Percentiles rank a stretch among this genome's conserved stretches.
These are phyloP conservation scores for Tetracentron sinense DNA, from an alignment of 164 flowering plant genomes.

Conservation along the genomic window DNA sequence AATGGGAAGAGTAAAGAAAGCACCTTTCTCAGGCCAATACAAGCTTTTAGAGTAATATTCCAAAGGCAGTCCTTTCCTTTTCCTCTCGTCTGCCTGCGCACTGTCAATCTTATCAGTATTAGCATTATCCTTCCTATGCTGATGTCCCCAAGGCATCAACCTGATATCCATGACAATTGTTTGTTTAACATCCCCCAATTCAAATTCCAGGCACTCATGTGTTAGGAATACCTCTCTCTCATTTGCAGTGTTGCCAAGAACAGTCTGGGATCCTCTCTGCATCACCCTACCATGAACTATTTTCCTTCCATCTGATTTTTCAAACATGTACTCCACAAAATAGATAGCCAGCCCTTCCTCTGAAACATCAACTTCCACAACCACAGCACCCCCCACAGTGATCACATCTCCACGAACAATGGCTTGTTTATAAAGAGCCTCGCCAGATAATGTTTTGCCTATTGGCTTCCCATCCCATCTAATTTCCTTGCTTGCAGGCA, in stretches of 20 bases:
- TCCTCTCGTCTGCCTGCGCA: constrained; percentile 72
- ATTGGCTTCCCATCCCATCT: constrained; percentile 65
- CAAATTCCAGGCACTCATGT: constrained; percentile 60
- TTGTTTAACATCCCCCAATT: constrained; percentile 51
- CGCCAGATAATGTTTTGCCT: constrained; percentile 47
- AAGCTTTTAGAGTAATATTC: constrained; percentile 86
- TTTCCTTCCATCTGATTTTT: constrained; percentile 44
- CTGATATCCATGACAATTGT: constrained; percentile 43
- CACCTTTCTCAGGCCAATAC: constrained; percentile 86
- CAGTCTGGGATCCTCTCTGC: constrained; percentile 61
- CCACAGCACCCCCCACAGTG: constrained; percentile 56
- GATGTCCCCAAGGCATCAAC: constrained; percentile 68
- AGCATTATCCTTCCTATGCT: constrained; percentile 63
- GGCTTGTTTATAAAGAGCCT: constrained; percentile 53
- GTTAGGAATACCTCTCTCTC: constrained; percentile 86
- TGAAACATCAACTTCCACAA: constrained; percentile 40
- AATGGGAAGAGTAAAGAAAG: constrained; percentile 54
- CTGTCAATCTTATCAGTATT: constrained; percentile 44
- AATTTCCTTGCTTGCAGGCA: constrained; percentile 22
- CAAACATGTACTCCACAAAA: constrained; percentile 88
- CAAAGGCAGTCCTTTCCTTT: constrained; percentile 59
- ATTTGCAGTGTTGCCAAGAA: constrained; percentile 77
- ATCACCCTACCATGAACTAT: constrained; percentile 82
- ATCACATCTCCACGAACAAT: constrained; percentile 46
- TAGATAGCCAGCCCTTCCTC: constrained; percentile 47